Percentiles rank a stretch among this genome's conserved stretches.
These are phyloP conservation scores for Apostasia shenzhenica DNA, from an alignment of 106 monocot genomes.

Conservation along the genomic window DNA sequence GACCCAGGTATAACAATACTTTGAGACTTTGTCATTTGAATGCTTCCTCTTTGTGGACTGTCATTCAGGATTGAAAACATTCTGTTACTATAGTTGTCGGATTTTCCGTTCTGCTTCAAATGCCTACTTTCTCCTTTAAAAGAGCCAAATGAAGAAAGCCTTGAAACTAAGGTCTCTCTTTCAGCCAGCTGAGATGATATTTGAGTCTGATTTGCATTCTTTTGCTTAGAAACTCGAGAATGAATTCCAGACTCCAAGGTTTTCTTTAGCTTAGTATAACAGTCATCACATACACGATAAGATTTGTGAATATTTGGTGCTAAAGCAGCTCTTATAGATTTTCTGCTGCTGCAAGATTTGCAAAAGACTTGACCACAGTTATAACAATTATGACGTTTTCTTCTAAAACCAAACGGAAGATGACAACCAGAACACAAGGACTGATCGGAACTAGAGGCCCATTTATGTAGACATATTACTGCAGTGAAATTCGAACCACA, in stretches of 20 bases:
- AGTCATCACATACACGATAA: slow-evolving; percentile 47
- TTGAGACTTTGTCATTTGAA: slow-evolving; percentile 11
- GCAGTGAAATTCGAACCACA: slow-evolving; percentile 48
- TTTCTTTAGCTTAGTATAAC: slow-evolving; percentile 36
- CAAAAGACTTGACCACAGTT: slow-evolving; percentile 51
- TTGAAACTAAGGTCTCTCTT: slow-evolving; percentile 21
- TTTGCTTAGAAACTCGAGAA: slow-evolving; percentile 20
- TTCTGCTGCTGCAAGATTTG: slow-evolving; percentile 40
- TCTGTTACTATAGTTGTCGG: slow-evolving; percentile 8
- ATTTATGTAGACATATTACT: slow-evolving; percentile 44
- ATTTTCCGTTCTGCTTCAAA: slow-evolving; percentile 16
- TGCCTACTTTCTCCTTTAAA: slow-evolving; percentile 31
- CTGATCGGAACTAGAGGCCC: slow-evolving; percentile 39
- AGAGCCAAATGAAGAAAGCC: slow-evolving; percentile 31
- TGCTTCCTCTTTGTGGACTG: slow-evolving; percentile 8
- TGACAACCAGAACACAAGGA: slow-evolving; percentile 39
- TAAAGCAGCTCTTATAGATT: slow-evolving; percentile 38
- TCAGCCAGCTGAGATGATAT: slow-evolving; percentile 24
- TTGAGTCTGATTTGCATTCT: slow-evolving; percentile 17
- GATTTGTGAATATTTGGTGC: slow-evolving; percentile 35
- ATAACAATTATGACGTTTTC: slow-evolving; percentile 50
- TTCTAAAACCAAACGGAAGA: slow-evolving; percentile 44
- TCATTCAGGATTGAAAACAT: slow-evolving; percentile 4
- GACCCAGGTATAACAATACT: slow-evolving; percentile 9
- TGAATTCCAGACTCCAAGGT: slow-evolving; percentile 9